Evolutionary conservation across 2,329 filamentous ascomycete genomes (phyloP).

Genomic region (Phyllosticta citribraziliensis): DNA sequence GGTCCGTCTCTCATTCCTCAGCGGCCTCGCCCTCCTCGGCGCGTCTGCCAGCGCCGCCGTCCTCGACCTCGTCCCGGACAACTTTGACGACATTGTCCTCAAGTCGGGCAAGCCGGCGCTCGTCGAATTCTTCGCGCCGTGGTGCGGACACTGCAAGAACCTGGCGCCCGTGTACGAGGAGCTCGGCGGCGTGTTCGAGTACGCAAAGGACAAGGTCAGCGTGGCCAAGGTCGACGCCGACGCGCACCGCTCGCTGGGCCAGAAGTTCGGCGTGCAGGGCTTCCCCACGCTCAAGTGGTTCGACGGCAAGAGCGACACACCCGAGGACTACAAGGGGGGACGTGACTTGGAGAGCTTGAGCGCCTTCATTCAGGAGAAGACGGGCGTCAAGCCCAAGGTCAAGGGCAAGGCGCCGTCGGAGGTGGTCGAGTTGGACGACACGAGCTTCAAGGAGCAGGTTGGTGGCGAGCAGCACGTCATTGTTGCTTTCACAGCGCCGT

Average conservation of each 20-base stretch:
- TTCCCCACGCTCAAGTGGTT: slow-evolving; percentile 98
- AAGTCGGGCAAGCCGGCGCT: slow-evolving; percentile 90
- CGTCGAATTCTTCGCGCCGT: slow-evolving; percentile 96
- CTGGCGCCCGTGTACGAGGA: slow-evolving; percentile 93
- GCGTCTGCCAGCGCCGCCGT: slow-evolving; percentile 57
- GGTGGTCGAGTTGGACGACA: slow-evolving; percentile 71
- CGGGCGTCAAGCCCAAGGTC: slow-evolving; percentile 68
- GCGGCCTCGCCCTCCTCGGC: slow-evolving; percentile 23
- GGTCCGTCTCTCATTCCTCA: slow-evolving; percentile 19
- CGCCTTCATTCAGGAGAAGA: slow-evolving; percentile 78
- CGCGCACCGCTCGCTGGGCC: slow-evolving; percentile 71
- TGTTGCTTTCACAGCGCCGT: slow-evolving; percentile 94
- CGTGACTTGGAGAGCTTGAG: slow-evolving; percentile 79
- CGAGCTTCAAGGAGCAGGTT: slow-evolving; percentile 65
- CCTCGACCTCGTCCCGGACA: slow-evolving; percentile 76
- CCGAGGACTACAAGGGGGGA: slow-evolving; percentile 75
- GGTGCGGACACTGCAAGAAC: slow-evolving; percentile 99
- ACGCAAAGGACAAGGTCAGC: slow-evolving; percentile 63
- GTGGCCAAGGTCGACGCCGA: slow-evolving; percentile 97
- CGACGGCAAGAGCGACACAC: slow-evolving; percentile 82
- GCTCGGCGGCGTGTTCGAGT: slow-evolving; percentile 64
- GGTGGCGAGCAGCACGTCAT: slow-evolving; percentile 82
- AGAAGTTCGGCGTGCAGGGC: slow-evolving; percentile 79
- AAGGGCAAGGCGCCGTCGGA: slow-evolving; percentile 63
- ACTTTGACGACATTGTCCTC: slow-evolving; percentile 85